Evolutionary conservation across 352 stramenopile species (phyloP).

Genomic region (Thalassiosira mediterranea): DNA sequence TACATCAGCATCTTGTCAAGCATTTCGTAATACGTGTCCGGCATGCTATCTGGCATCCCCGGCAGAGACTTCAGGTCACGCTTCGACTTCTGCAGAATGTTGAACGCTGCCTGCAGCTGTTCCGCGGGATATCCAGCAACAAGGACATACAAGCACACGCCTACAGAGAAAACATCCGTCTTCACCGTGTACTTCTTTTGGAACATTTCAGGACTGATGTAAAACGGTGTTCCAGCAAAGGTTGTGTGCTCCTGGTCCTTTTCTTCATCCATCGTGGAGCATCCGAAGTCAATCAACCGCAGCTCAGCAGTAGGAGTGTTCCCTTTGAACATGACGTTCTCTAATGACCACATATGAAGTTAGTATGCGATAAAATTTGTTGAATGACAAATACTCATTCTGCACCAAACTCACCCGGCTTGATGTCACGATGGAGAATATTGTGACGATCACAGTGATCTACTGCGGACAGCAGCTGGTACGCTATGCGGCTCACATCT

Average conservation of each 20-base stretch:
- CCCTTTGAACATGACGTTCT: conserved; percentile 78
- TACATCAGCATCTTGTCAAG: conserved; percentile 30
- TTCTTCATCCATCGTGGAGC: conserved; percentile 50
- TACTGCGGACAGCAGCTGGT: conserved; percentile 74
- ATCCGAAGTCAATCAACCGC: conserved; percentile 81
- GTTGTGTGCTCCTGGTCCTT: conserved; percentile 54
- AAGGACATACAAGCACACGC: conserved; percentile 75
- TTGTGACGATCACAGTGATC: conserved; percentile 71
- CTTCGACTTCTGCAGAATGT: conserved; percentile 63
- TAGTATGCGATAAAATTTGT: background rate
- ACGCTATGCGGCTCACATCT: conserved; percentile 78
- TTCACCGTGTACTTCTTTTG: conserved; percentile 72
- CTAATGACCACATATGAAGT: background rate
- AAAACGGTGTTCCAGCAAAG: conserved; percentile 79
- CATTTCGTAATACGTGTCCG: conserved; percentile 42
- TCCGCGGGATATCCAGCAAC: conserved; percentile 78
- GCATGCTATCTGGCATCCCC: conserved; percentile 34
- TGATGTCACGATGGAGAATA: conserved; percentile 82
- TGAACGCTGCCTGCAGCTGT: conserved; percentile 74
- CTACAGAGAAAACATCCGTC: conserved; percentile 77
- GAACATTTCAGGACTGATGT: conserved; percentile 83
- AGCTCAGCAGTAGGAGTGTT: conserved; percentile 51
- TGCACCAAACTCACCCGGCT: conserved; percentile 34
- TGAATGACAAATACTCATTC: background rate
- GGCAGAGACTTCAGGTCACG: conserved; percentile 23